Percentiles rank a stretch among this genome's conserved stretches.
Conservation (phyloP, 2,329 filamentous ascomycete genomes). For the Beauveria sp. region DNA sequence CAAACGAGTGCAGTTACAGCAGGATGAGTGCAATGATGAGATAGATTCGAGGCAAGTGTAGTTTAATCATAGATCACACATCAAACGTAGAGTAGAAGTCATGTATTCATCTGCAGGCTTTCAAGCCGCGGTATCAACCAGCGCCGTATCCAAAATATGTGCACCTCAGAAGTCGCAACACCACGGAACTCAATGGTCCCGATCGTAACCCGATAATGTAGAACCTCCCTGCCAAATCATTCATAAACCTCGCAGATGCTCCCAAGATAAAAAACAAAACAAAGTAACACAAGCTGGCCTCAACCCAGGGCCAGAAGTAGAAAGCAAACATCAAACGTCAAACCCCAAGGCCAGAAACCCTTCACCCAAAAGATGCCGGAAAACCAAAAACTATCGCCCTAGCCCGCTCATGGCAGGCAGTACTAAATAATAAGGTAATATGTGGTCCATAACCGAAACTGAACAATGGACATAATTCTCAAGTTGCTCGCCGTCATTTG, state of each 20-base stretch:
- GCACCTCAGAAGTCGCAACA: constrained; percentile 9
- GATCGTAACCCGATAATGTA: constrained; percentile 9
- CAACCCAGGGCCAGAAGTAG: background rate
- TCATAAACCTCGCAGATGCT: constrained; percentile 20
- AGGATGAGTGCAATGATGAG: no score
- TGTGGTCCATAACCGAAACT: constrained; percentile 9
- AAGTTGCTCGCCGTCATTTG: constrained; percentile 12
- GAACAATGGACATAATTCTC: constrained; percentile 6
- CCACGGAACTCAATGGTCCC: constrained; percentile 8
- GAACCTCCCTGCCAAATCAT: constrained; percentile 10
- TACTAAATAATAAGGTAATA: constrained; percentile 13
- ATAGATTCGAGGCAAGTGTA: no score
- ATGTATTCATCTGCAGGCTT: constrained; percentile 13
- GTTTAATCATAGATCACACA: no score
- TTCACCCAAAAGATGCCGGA: constrained; percentile 5
- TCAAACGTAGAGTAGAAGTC: constrained; percentile 6
- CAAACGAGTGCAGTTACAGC: no score
- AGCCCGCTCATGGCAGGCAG: constrained; percentile 7
- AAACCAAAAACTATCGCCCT: constrained; percentile 9
- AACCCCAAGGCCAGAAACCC: constrained; percentile 5
- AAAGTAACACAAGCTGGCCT: constrained; percentile 18
- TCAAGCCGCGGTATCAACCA: constrained; percentile 13
- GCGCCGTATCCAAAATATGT: constrained; percentile 11
- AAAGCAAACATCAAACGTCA: constrained; percentile 9
- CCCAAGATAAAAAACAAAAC: constrained; percentile 19